These are phyloP conservation scores for Lipomyces spencermartinsiae DNA, from an alignment of 805 yeast genomes.

Conservation along the genomic window DNA sequence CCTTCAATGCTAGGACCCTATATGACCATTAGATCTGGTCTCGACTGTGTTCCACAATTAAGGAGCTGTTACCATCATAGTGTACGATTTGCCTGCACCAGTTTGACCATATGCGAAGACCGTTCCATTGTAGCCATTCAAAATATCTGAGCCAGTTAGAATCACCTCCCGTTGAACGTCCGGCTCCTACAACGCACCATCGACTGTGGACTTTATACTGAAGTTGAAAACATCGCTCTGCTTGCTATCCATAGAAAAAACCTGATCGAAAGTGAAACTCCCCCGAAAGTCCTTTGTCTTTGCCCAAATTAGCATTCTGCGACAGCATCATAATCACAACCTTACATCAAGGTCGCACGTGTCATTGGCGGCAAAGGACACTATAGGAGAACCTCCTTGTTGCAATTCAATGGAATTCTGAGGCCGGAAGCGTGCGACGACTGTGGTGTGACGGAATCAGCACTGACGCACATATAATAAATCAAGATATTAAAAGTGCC, in stretches of 20 bases:
- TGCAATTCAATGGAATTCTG: slow-evolving; percentile 49
- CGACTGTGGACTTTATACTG: slow-evolving; percentile 66
- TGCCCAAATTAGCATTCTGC: background rate
- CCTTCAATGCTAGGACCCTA: slow-evolving; percentile 55
- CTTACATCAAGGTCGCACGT: slow-evolving; percentile 40
- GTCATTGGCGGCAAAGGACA: slow-evolving; percentile 40
- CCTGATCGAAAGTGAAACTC: slow-evolving; percentile 67
- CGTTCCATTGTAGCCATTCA: slow-evolving; percentile 78
- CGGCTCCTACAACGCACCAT: slow-evolving; percentile 40
- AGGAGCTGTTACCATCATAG: slow-evolving; percentile 59
- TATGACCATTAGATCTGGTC: background rate
- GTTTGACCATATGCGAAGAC: slow-evolving; percentile 82
- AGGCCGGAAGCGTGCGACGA: slow-evolving; percentile 77
- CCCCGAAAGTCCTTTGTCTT: slow-evolving; percentile 37
- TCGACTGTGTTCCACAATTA: background rate
- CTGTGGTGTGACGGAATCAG: slow-evolving; percentile 49
- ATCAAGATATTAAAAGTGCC: background rate
- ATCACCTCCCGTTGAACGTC: background rate
- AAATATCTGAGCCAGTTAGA: slow-evolving; percentile 52
- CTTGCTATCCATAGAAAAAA: slow-evolving; percentile 57
- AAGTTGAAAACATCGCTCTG: slow-evolving; percentile 67
- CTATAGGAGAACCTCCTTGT: slow-evolving; percentile 37
- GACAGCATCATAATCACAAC: background rate
- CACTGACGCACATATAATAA: background rate
- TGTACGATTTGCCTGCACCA: slow-evolving; percentile 76